Evolutionary conservation across 129 eudicot genomes (phyloP).

Genomic region (Tagetes erecta): DNA sequence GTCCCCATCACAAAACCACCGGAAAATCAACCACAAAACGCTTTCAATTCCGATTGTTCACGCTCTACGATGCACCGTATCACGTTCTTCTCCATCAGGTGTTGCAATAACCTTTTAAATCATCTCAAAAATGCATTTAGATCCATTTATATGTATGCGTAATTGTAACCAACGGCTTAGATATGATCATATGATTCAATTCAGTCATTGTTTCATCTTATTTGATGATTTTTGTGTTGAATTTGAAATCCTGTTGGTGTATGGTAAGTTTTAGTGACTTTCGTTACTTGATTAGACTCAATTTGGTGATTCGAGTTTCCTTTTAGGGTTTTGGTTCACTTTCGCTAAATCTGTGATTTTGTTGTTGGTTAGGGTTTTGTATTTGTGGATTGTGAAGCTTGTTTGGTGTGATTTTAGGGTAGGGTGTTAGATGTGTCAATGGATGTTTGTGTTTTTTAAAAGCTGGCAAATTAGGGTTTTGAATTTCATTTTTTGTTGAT

Average conservation of each 20-base stretch:
- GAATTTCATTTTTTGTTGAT: not conserved
- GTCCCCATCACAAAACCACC: constrained; percentile 32
- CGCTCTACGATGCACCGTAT: constrained; percentile 25
- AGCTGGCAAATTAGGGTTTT: constrained; percentile 28
- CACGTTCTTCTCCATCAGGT: constrained; percentile 41
- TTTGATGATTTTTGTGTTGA: not conserved
- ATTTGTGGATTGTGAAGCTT: constrained; percentile 5
- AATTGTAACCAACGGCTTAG: constrained; percentile 11
- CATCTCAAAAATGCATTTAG: constrained; percentile 7
- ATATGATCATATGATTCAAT: constrained; percentile 19
- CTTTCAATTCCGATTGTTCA: constrained; percentile 30
- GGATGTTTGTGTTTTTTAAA: constrained; percentile 15
- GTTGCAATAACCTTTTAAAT: not conserved
- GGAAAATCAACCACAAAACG: constrained; percentile 26
- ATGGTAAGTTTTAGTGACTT: constrained; percentile 20
- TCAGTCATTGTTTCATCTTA: not conserved
- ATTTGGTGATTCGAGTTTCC: constrained; percentile 21
- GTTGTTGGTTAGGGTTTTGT: constrained; percentile 16
- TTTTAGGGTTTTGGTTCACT: constrained; percentile 21
- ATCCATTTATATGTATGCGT: constrained; percentile 24
- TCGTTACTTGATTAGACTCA: constrained; percentile 20
- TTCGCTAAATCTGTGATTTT: constrained; percentile 8
- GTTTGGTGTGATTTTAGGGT: constrained; percentile 21
- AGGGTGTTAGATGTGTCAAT: constrained; percentile 14
- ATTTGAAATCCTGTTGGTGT: not conserved